phyloP scores from a whole-genome alignment of 2,329 filamentous ascomycete genomes.

The Fusarium succisae region DNA sequence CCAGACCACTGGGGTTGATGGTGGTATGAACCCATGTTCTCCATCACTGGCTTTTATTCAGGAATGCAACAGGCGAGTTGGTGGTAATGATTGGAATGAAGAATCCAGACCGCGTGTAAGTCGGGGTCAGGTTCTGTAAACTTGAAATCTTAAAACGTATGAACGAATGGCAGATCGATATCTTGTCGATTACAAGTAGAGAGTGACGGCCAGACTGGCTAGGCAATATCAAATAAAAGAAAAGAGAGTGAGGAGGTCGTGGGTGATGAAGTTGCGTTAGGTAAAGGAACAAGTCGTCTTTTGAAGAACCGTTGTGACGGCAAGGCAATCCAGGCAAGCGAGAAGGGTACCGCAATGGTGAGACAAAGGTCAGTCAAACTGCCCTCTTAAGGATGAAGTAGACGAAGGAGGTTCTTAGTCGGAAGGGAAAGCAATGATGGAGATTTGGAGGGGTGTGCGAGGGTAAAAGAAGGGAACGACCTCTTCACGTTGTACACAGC shows the following conservation, averaged over 20 bases:
- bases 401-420: conserved; percentile 46
- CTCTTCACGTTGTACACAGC: conserved; percentile 35
- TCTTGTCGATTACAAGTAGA: conserved; percentile 25
- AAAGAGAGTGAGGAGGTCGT: conserved; percentile 37
- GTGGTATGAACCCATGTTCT: conserved; percentile 48
- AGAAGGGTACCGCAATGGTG: conserved; percentile 46
- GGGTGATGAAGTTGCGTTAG: conserved; percentile 12
- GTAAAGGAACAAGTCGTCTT: conserved; percentile 41
- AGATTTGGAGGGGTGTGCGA: conserved; percentile 46
- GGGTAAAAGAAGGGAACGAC: conserved; percentile 51
- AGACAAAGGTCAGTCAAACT: conserved; percentile 47
- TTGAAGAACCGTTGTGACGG: conserved; percentile 37
- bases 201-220: conserved; percentile 33
- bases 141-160: background rate
- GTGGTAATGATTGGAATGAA: conserved; percentile 35
- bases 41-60: conserved; percentile 29
- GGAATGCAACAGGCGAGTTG: conserved; percentile 19
- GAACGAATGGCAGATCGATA: conserved; percentile 26
- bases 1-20: conserved; percentile 49
- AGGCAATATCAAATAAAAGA: conserved; percentile 25
- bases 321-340: conserved; percentile 42
- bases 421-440: conserved; percentile 41
- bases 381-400: conserved; percentile 48
- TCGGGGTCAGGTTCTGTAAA: conserved; percentile 1
- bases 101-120: conserved; percentile 17